Conservation (phyloP, 371 early-diverging fungal genomes). For the Modicella reniformis region DNA sequence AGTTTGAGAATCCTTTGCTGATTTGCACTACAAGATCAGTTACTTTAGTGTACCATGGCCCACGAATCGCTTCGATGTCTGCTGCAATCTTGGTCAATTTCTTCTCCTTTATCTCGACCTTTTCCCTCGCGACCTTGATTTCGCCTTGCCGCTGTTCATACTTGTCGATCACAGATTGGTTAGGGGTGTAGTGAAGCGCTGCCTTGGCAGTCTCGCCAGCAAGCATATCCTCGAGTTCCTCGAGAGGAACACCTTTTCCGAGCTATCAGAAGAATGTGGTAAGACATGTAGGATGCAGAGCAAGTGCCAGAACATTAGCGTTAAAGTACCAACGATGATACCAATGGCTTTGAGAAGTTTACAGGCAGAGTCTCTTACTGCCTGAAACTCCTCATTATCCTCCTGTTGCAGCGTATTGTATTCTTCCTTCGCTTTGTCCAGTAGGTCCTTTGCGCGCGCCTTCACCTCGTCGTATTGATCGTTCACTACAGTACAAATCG, state of each 20-base stretch:
- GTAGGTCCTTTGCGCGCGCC: conserved; percentile 52
- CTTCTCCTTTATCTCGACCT: conserved; percentile 51
- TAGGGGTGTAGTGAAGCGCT: conserved; percentile 57
- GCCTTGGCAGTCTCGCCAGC: conserved; percentile 62
- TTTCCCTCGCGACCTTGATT: conserved; percentile 56
- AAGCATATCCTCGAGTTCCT: conserved; percentile 62
- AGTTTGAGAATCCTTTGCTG: conserved; percentile 73
- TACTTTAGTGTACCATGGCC: conserved; percentile 78
- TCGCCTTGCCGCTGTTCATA: conserved; percentile 68
- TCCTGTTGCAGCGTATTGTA: conserved; percentile 57
- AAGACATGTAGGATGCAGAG: neutral
- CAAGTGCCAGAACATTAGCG: conserved; percentile 5
- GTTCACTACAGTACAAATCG: conserved; percentile 34
- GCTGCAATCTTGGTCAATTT: conserved; percentile 40
- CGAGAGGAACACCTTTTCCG: conserved; percentile 53
- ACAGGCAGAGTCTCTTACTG: conserved; percentile 34
- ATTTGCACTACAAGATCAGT: conserved; percentile 67
- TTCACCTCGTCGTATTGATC: conserved; percentile 51
- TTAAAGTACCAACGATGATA: neutral
- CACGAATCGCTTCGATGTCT: conserved; percentile 54
- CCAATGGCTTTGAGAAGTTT: neutral
- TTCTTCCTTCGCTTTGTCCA: conserved; percentile 59
- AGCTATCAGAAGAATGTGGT: conserved; percentile 38
- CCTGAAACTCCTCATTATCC: conserved; percentile 62
- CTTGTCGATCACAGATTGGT: conserved; percentile 70